Evolutionary conservation across 1,284 basidiomycete species (phyloP), one percentile per base, ranked within the genome.

Genomic region (Ceratobasidium sp.): DNA sequence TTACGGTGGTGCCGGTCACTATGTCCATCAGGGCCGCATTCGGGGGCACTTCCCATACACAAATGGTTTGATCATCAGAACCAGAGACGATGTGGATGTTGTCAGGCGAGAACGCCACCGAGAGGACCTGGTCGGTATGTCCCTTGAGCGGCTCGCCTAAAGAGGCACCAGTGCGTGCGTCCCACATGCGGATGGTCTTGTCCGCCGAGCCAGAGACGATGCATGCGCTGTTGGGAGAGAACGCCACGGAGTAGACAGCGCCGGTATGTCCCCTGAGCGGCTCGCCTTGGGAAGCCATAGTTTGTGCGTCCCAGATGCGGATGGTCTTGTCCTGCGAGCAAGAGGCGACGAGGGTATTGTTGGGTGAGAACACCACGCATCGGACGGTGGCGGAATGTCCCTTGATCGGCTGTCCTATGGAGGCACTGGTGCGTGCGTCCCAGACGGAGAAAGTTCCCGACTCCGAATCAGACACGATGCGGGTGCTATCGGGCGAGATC

Each of bases 261-360:
- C 27, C 8, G 3, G 17, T n/a, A 11, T 59, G 56, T 8, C 31
- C 56, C 31, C 6, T 0, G 15, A 59, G 56, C 17, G 4, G 29
- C 4, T 14, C 11, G 8, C 4, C 56, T 31, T 8, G 31, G 27
- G 27, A 4, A 6, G 19, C 22, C 3, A 29, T 19, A 17, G 56
- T 59, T 2, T 19, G 41, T 24, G 29, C 44, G 15, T 64, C n/a
- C 62, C 62, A 64, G 62, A 64, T 45, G 33, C 36, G 27, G 2
- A 64, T 33, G 27, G 14, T 44, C 11, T 44, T 1, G 29, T 64
- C 60, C 6, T 45, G 6, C 17, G 60, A 45, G 27, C 60, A 15
- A 44, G 60, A 64, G 19, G 36, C 60, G 22, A 64, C 15, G 9
- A 15, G n/a, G 15, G 41, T 6, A 2, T 44, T 44, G 27, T 64